Percentiles rank a stretch among this genome's conserved stretches.
Evolutionary conservation across 352 stramenopile species (phyloP).

Genomic region (Globisporangium spiculum): DNA sequence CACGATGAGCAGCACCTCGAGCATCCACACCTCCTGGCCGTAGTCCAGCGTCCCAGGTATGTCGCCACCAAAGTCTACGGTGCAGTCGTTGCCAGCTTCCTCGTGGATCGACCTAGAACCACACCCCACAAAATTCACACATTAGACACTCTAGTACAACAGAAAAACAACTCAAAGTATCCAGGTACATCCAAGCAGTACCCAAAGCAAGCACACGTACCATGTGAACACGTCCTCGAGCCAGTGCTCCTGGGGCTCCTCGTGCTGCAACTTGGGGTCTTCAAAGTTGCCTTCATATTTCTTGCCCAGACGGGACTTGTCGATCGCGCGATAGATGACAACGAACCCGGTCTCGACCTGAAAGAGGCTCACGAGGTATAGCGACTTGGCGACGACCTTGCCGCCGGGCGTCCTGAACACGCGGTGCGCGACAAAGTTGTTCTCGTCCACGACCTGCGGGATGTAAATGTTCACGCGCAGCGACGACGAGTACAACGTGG

Average conservation of each 20-base stretch:
- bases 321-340: slow-evolving; percentile 45
- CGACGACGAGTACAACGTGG: slow-evolving; percentile 41
- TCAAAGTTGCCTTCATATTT: neutral
- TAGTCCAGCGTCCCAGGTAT: slow-evolving; percentile 35
- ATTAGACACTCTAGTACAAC: neutral
- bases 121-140: neutral
- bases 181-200: neutral
- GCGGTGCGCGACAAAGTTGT: slow-evolving; percentile 59
- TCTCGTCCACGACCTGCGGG: slow-evolving; percentile 50
- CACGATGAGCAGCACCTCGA: slow-evolving; percentile 59
- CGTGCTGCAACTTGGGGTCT: neutral
- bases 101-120: slow-evolving; percentile 41
- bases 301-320: slow-evolving; percentile 16
- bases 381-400: slow-evolving; percentile 33
- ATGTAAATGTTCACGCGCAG: slow-evolving; percentile 42
- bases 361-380: slow-evolving; percentile 48
- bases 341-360: slow-evolving; percentile 32
- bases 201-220: slow-evolving; percentile 19
- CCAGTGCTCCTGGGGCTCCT: slow-evolving; percentile 27
- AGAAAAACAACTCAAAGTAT: neutral
- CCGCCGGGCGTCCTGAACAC: slow-evolving; percentile 31
- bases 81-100: slow-evolving; percentile 25
- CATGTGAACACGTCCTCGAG: slow-evolving; percentile 64
- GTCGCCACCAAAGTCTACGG: slow-evolving; percentile 50
- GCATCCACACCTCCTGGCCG: slow-evolving; percentile 52